Conservation (phyloP, 192 early-diverging fungal species). For the Coemansia sp. region DNA sequence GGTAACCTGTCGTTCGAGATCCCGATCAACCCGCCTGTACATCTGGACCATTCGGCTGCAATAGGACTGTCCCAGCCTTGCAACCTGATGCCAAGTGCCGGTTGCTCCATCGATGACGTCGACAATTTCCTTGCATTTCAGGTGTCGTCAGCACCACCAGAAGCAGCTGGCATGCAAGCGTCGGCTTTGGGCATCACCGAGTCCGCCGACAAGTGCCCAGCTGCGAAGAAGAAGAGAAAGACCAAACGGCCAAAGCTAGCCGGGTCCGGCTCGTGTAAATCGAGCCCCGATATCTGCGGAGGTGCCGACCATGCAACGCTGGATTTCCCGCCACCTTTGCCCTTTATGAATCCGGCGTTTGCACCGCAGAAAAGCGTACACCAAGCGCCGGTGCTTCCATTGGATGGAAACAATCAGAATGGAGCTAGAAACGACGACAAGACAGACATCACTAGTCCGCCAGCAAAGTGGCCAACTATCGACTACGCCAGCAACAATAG, state of each 20-base stretch:
- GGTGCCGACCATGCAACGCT: not conserved
- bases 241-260: not conserved
- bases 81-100: not conserved
- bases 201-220: not conserved
- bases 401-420: not conserved
- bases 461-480: not conserved
- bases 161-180: not conserved
- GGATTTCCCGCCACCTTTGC: not conserved
- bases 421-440: not conserved
- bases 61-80: conserved; percentile 4
- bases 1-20: conserved; percentile 48
- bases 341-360: not conserved
- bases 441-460: not conserved
- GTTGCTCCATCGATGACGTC: conserved; percentile 16
- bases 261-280: not conserved
- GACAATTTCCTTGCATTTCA: not conserved
- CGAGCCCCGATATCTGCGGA: not conserved
- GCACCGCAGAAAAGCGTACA: not conserved
- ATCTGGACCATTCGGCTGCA: conserved; percentile 3
- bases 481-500: not conserved
- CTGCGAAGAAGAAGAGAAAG: conserved; percentile 3
- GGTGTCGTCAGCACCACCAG: not conserved
- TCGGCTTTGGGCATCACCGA: not conserved
- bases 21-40: conserved; percentile 41
- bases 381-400: not conserved